Evolutionary conservation across 495 filamentous ascomycete species (phyloP).

Genomic region (Gamarada debralockiae): DNA sequence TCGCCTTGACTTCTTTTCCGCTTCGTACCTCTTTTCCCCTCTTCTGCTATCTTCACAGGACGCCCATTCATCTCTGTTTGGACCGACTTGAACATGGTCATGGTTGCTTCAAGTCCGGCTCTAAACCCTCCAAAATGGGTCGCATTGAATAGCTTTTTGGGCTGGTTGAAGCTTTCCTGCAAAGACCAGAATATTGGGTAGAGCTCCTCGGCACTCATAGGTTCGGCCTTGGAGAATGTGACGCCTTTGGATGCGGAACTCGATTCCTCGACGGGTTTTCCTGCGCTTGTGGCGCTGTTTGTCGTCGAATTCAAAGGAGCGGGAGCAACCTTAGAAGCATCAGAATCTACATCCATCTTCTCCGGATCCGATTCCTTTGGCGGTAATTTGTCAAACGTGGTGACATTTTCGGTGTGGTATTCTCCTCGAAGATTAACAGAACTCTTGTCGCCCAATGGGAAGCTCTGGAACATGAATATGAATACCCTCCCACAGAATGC

Average conservation of each 20-base stretch:
- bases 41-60: conserved; percentile 52
- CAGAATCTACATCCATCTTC: conserved; percentile 52
- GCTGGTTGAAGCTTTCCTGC: conserved; percentile 88
- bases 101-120: conserved; percentile 67
- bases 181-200: conserved; percentile 95
- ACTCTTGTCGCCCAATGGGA: conserved; percentile 91
- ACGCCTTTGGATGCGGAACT: conserved; percentile 46
- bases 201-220: conserved; percentile 62
- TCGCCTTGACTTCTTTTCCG: conserved; percentile 64
- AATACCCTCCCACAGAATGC: conserved; percentile 96
- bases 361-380: conserved; percentile 52
- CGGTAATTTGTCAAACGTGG: conserved; percentile 65
- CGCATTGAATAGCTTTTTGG: conserved; percentile 70
- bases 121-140: conserved; percentile 75
- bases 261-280: conserved; percentile 33
- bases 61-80: conserved; percentile 56
- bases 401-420: conserved; percentile 94
- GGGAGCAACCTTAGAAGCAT: conserved; percentile 1
- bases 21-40: conserved; percentile 61
- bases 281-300: conserved; percentile 20
- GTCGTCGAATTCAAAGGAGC: conserved; percentile 23
- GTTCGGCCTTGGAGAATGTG: conserved; percentile 43
- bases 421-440: conserved; percentile 96
- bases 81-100: conserved; percentile 74
- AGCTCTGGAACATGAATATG: conserved; percentile 96